Evolutionary conservation across 1,139 yeast species (phyloP), one percentile per base, ranked within the genome.

Genomic region (Yarrowia galli): DNA sequence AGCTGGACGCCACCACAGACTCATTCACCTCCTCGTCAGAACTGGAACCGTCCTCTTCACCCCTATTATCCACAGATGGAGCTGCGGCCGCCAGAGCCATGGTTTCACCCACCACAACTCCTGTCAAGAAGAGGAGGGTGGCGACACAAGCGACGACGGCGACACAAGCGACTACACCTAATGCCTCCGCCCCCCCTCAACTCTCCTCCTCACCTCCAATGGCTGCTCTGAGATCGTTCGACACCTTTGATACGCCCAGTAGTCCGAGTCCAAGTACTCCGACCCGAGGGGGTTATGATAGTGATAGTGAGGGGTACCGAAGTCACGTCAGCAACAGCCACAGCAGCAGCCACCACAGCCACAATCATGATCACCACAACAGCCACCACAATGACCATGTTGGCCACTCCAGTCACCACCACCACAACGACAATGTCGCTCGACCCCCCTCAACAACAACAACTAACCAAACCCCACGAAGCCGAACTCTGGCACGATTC

Each of bases 381-480:
- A n/a, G n/a, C n/a, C n/a, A n/a, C n/a, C n/a, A n/a, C n/a, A n/a
- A n/a, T n/a, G n/a, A n/a, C 32, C 32, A 28, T 5, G 32, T 28
- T 10, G 32, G 32, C 32, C 32, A 2, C 32, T 2, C 32, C 22
- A 36, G 22, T 6, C 58, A 16, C 13, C 7, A 23, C 23, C 36
- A 18, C 40, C 12, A 22, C 23, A 8, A 12, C 43, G 1, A 18
- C 10, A 40, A 12, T n/a, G n/a, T n/a, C n/a, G n/a, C n/a, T n/a
- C n/a, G n/a, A n/a, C n/a, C n/a, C n/a, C n/a, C 22, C 43, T n/a
- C 22, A n/a, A 42, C 22, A 18, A 38, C 63, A n/a, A 22, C 48
- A 25, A 58, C 64, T 58, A 43, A 58, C 64, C 32, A 58, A 16
- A 58, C 64, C 25, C 64, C 49, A 15, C 64, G 64, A 5, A 54